Evolutionary conservation across 2,329 filamentous ascomycete genomes (phyloP).

Genomic region (Pyrenophora graminea): DNA sequence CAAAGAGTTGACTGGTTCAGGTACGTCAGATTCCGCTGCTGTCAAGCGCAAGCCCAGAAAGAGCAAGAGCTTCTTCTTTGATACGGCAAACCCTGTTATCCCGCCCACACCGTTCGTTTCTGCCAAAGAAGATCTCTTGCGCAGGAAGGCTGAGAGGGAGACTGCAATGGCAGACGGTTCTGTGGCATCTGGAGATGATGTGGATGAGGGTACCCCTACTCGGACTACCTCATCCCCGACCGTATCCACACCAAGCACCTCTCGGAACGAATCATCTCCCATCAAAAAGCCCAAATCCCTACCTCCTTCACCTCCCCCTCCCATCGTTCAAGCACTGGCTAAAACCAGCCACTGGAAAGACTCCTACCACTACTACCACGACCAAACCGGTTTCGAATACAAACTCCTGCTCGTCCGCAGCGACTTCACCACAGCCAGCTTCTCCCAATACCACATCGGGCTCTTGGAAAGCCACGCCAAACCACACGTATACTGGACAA

Average conservation of each 20-base stretch:
- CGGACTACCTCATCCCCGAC: background rate
- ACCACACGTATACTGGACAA: slow-evolving; percentile 38
- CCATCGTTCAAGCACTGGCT: slow-evolving; percentile 9
- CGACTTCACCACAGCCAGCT: slow-evolving; percentile 53
- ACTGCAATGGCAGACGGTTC: slow-evolving; percentile 11
- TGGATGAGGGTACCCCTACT: too few species aligned
- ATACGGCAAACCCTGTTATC: background rate
- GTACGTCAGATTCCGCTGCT: slow-evolving; percentile 40
- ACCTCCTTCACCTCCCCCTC: background rate
- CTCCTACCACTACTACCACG: slow-evolving; percentile 66
- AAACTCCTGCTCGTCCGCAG: slow-evolving; percentile 63
- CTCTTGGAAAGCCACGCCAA: slow-evolving; percentile 41
- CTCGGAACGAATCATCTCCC: background rate
- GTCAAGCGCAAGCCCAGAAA: slow-evolving; percentile 19
- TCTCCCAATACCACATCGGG: slow-evolving; percentile 57
- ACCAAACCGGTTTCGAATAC: slow-evolving; percentile 66
- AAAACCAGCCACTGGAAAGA: slow-evolving; percentile 46
- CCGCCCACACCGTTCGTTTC: slow-evolving; percentile 18
- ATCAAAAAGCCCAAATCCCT: background rate
- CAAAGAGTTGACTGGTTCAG: slow-evolving; percentile 38
- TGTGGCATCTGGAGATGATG: background rate
- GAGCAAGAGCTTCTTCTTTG: slow-evolving; percentile 34
- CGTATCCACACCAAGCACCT: background rate
- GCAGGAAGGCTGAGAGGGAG: slow-evolving; percentile 28
- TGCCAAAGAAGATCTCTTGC: slow-evolving; percentile 28